Conservation (phyloP, 805 yeast genomes). For the Zygotorulaspora chibaensis region DNA sequence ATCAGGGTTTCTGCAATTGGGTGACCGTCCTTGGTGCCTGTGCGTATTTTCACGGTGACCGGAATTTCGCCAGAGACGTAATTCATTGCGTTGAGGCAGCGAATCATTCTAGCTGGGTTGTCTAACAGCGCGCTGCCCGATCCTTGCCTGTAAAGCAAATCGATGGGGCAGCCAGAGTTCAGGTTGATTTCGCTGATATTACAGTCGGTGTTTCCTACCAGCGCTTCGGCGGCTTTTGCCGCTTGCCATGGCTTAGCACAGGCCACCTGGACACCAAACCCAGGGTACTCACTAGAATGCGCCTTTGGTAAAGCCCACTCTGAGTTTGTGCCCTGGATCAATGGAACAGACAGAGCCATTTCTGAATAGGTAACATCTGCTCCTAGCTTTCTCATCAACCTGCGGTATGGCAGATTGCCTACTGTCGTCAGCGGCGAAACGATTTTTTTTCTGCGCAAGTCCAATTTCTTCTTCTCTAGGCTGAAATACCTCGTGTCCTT, state of each 20-base stretch:
- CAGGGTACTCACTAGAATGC: constrained; percentile 74
- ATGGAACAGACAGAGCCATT: constrained; percentile 86
- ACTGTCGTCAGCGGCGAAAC: constrained; percentile 96
- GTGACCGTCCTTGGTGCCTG: constrained; percentile 80
- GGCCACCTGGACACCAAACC: constrained; percentile 92
- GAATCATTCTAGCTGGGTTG: constrained; percentile 72
- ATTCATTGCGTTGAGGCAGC: constrained; percentile 84
- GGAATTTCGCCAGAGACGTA: constrained; percentile 88
- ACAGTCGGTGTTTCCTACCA: constrained; percentile 40
- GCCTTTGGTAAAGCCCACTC: constrained; percentile 98
- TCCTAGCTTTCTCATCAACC: constrained; percentile 84
- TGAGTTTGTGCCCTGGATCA: constrained; percentile 83
- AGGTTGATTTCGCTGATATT: constrained; percentile 78
- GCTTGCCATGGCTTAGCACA: constrained; percentile 92
- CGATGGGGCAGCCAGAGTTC: constrained; percentile 98
- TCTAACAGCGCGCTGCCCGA: constrained; percentile 94
- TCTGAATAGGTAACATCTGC: constrained; percentile 93
- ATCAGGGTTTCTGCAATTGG: constrained; percentile 84
- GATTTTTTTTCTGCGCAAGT: constrained; percentile 71
- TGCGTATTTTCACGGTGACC: constrained; percentile 84
- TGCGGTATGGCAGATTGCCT: constrained; percentile 92
- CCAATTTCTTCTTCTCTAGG: constrained; percentile 73
- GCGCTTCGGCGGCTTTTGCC: constrained; percentile 81
- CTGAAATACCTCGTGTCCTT: constrained; percentile 73
- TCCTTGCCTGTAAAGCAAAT: constrained; percentile 87